Base-by-base conservation (phyloP, 192 early-diverging fungal species). In the Podila minutissima region DNA sequence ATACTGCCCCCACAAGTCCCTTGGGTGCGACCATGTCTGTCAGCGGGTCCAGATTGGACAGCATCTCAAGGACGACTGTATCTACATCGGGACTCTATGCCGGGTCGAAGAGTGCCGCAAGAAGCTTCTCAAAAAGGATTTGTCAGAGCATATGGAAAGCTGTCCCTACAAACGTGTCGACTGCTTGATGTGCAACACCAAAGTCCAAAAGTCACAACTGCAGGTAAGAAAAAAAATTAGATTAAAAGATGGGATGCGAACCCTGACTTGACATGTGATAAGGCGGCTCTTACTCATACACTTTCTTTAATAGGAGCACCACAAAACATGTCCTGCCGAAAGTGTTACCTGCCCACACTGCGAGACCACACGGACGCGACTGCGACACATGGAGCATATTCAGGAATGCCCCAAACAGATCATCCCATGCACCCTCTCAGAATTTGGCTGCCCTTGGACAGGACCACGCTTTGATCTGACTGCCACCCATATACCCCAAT, bases 361-460 rank as follows among this genome's bases (percentile, higher is more conserved):
- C 62, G 62, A 82, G 48, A 85, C 77, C 7, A 66, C 85, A 35
- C 69, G 65, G 32, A 59, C 84, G 3, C 74, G 84, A 38, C 68
- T 83, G 28, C 75, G 78, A 49, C 84, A 87, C 57, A 33, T 69
- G 59, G 60, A 83, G 8, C 89, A 91, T 64, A 32, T 89, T 17
- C 67, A 65, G 28, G 69, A 81, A 17, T 89, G 88, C 62, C 86
- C 88, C 20, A 62, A 76, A 33, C 74, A 74, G 19, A 71, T 74
- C 41, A 82, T 85, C 1, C 62, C 66, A 6, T 91, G 90, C 69
- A 35, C 59, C 5, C 65, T 85, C 15, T 67, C 82, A 6, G 75
- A 84, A 60, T 89, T 86, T 60, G 91, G 92, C 0, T 93, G 92
- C 57, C 61, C 74, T 7, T 93, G 92, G 92, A 71, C 66, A 20